Evolutionary conservation across 202 grass and related monocot genomes (phyloP).

Genomic region (Setaria viridis): DNA sequence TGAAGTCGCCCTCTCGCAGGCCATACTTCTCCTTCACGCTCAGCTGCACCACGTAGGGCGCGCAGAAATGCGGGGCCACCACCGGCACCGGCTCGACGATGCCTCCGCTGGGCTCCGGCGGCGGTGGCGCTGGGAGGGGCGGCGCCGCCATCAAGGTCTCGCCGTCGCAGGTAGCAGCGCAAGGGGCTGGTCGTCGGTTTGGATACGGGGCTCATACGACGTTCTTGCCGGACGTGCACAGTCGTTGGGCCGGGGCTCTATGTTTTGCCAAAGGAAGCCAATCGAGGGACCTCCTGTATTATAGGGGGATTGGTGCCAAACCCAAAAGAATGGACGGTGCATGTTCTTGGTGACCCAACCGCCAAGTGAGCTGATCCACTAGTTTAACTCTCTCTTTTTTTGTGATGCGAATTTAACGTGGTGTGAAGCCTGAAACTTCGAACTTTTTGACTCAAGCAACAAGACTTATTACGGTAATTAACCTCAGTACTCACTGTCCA

Average conservation of each 20-base stretch:
- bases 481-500: no score
- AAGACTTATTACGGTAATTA: no score
- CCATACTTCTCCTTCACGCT: slow-evolving; percentile 33
- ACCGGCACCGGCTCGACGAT: slow-evolving; percentile 17
- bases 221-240: not conserved
- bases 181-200: not conserved
- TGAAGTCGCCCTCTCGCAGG: slow-evolving; percentile 39
- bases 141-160: slow-evolving; percentile 21
- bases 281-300: no score
- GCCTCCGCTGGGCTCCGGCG: not conserved
- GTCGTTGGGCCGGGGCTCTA: not conserved
- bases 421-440: no score
- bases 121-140: not conserved
- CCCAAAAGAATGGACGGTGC: no score
- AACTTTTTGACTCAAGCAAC: no score
- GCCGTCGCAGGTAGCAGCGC: not conserved
- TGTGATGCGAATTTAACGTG: no score
- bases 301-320: no score
- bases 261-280: not conserved
- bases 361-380: no score
- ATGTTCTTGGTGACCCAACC: no score
- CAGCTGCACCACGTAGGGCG: slow-evolving; percentile 50
- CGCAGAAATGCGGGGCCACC: slow-evolving; percentile 54
- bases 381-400: no score
- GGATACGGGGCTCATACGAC: not conserved